These are phyloP conservation scores for Rostrohypoxylon terebratum DNA, from an alignment of 495 filamentous ascomycete genomes.

Conservation along the genomic window DNA sequence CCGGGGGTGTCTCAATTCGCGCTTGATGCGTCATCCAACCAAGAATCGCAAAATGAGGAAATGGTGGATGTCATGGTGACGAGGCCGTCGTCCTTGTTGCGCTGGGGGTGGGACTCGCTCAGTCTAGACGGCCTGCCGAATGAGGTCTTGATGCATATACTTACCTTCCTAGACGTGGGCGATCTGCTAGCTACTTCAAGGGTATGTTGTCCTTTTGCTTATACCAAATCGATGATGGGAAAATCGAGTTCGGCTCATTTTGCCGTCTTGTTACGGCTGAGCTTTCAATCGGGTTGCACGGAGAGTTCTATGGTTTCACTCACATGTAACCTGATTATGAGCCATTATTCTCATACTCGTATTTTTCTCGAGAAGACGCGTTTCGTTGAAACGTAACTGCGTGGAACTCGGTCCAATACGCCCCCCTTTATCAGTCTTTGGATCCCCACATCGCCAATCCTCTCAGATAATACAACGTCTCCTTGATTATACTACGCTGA, in stretches of 20 bases:
- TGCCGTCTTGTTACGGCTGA: conserved; percentile 23
- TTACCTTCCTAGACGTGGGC: conserved; percentile 67
- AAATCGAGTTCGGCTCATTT: conserved; percentile 20
- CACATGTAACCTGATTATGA: conserved; percentile 41
- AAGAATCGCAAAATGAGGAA: conserved; percentile 18
- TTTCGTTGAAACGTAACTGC: conserved; percentile 27
- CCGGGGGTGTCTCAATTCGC: conserved; percentile 14
- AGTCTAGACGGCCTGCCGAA: conserved; percentile 60
- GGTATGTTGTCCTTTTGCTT: conserved; percentile 55
- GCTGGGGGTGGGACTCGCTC: conserved; percentile 45
- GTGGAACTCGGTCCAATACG: conserved; percentile 34
- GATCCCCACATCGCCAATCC: conserved; percentile 16
- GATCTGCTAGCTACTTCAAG: conserved; percentile 67
- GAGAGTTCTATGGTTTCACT: conserved; percentile 18
- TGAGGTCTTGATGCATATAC: conserved; percentile 67
- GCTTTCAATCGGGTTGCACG: conserved; percentile 23
- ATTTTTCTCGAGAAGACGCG: conserved; percentile 10
- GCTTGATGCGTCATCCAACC: conserved; percentile 30
- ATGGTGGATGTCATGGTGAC: conserved; percentile 31
- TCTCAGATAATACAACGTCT: conserved; percentile 22
- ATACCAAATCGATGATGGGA: conserved; percentile 19
- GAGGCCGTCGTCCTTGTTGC: conserved; percentile 32
- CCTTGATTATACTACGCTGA: conserved; percentile 34
- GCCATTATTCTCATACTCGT: conserved; percentile 40
- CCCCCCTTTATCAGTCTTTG: conserved; percentile 6